Percentiles rank a stretch among this genome's conserved stretches.
These are phyloP conservation scores for Eudorina sp. DNA, from an alignment of 139 green algal genomes.

Conservation along the genomic window DNA sequence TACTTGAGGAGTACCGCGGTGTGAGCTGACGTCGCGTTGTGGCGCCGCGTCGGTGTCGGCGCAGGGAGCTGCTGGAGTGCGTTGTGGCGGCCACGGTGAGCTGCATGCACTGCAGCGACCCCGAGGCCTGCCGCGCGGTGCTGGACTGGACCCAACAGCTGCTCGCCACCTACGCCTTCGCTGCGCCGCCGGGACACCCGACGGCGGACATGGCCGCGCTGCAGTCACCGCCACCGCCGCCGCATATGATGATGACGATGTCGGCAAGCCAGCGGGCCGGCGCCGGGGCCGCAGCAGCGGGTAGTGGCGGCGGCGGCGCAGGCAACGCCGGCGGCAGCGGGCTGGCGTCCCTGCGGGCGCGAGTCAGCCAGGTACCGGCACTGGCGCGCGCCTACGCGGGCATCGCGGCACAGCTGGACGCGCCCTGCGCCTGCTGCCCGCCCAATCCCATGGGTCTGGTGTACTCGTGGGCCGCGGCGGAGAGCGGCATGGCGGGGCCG, in stretches of 20 bases:
- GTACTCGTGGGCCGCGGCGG: not conserved
- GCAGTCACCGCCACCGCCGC: not conserved
- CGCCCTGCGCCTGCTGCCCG: not conserved
- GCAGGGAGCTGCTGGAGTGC: slow-evolving; percentile 32
- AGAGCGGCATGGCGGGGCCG: not conserved
- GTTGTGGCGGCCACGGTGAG: not conserved
- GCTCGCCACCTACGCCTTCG: not conserved
- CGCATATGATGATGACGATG: not conserved
- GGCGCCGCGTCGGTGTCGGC: no score
- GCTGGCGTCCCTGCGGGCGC: not conserved
- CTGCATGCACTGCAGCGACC: slow-evolving; percentile 27
- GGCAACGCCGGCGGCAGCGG: not conserved
- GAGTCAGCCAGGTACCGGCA: not conserved
- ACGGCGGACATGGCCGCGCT: no score
- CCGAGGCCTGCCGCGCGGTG: not conserved
- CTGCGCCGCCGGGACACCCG: not conserved
- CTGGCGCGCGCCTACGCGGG: not conserved
- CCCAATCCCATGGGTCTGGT: not conserved
- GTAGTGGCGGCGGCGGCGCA: not conserved
- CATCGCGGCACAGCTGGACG: slow-evolving; percentile 10
- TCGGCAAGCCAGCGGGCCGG: no score
- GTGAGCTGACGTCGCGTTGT: no score
- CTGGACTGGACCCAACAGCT: slow-evolving; percentile 28
- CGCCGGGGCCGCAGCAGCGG: not conserved
- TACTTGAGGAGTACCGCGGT: no score